These are phyloP conservation scores for Penicillium sclerotiorum DNA, from an alignment of 2,329 filamentous ascomycete species.

Conservation along the genomic window DNA sequence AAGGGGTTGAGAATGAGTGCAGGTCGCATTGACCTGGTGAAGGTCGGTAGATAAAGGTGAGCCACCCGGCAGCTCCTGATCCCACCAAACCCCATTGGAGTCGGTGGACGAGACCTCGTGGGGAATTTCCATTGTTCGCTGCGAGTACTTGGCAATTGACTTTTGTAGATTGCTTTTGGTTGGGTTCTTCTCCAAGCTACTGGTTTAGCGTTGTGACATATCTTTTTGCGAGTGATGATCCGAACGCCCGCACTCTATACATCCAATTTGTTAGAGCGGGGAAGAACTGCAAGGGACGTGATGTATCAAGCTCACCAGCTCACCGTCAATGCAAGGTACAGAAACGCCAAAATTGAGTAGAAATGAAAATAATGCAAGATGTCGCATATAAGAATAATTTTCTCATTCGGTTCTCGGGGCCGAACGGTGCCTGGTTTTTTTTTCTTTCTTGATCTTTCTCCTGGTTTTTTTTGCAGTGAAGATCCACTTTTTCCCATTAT, in stretches of 20 bases:
- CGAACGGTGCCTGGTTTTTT: conserved; percentile 6
- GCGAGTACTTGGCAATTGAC: conserved; percentile 1
- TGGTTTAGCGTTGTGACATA: conserved; percentile 26
- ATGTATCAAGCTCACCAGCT: conserved; percentile 8
- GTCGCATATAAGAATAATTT: neutral
- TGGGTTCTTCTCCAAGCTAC: conserved; percentile 15
- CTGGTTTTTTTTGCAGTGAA: conserved; percentile 5
- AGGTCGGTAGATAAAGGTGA: conserved; percentile 19
- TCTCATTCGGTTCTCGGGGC: conserved; percentile 5
- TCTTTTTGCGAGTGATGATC: conserved; percentile 18
- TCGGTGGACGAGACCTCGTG: conserved; percentile 5
- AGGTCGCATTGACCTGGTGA: conserved; percentile 20
- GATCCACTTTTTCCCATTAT: conserved; percentile 15
- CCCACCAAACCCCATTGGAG: conserved; percentile 13
- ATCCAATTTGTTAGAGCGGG: conserved; percentile 19
- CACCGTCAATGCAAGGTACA: conserved; percentile 21
- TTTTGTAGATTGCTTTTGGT: conserved; percentile 5
- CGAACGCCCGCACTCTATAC: conserved; percentile 17
- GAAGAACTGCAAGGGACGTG: conserved; percentile 19
- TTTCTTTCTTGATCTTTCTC: neutral
- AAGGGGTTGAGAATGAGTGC: conserved; percentile 20
- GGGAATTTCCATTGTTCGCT: conserved; percentile 12
- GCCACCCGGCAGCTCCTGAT: conserved; percentile 21
- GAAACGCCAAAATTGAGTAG: neutral
- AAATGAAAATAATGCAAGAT: neutral